phyloP scores from a whole-genome alignment of 2,329 filamentous ascomycete genomes.

The Cryphonectria radicalis region DNA sequence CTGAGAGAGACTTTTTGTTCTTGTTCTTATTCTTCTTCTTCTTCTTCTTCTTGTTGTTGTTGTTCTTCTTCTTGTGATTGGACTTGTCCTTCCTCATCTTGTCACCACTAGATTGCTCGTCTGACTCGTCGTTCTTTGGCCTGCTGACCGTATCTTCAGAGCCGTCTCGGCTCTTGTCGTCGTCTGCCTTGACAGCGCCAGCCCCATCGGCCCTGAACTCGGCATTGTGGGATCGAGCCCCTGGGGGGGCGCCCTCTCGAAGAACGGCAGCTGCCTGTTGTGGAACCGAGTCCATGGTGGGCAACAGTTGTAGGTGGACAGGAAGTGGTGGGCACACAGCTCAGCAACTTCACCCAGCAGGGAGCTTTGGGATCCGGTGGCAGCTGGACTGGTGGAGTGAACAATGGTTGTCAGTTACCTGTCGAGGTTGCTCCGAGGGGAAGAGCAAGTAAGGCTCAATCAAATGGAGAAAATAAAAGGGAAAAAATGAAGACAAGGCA shows the following conservation, averaged over 20 bases:
- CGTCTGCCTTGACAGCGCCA: conserved; percentile 1
- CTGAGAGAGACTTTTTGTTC: conserved; percentile 14
- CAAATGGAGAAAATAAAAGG: neutral
- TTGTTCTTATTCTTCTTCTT: conserved; percentile 7
- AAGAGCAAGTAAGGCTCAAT: neutral
- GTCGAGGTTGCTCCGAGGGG: neutral
- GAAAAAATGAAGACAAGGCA: no score
- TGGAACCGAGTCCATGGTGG: conserved; percentile 18
- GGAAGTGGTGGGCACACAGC: no score
- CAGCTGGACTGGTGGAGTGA: neutral
- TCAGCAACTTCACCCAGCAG: neutral
- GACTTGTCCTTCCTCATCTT: conserved; percentile 15
- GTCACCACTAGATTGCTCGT: neutral
- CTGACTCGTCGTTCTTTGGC: conserved; percentile 4
- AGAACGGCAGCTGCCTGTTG: conserved; percentile 17
- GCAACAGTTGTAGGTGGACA: neutral
- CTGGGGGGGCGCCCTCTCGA: conserved; percentile 16
- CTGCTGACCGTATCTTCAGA: neutral
- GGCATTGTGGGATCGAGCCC: conserved; percentile 11
- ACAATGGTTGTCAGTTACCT: neutral
- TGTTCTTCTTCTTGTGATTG: conserved; percentile 14
- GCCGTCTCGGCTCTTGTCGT: conserved; percentile 10
- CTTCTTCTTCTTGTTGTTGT: neutral
- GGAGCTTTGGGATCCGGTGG: neutral
- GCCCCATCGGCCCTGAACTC: conserved; percentile 17